A percentile compares a stretch with the other conserved stretches of the same genome.
These are phyloP conservation scores for Naegleria fowleri DNA, from an alignment of 208 protist genomes.

Conservation along the genomic window DNA sequence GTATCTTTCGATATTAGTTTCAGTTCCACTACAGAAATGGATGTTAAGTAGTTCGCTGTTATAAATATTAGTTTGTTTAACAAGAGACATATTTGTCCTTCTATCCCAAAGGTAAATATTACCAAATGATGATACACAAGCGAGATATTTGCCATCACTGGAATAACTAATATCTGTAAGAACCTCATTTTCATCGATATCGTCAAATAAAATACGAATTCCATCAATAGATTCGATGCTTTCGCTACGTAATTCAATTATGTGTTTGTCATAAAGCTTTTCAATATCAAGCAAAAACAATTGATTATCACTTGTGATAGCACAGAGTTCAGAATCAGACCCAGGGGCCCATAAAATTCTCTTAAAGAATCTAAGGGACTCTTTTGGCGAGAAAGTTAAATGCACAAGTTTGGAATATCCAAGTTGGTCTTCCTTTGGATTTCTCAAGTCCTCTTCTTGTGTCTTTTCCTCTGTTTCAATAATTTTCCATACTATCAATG, in stretches of 20 bases:
- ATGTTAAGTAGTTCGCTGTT: neutral
- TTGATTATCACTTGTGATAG: neutral
- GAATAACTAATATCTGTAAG: neutral
- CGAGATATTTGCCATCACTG: neutral
- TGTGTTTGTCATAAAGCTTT: neutral
- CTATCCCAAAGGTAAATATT: constrained; percentile 4
- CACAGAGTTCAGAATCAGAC: neutral
- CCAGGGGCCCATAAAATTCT: neutral
- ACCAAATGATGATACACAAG: neutral
- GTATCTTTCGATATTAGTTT: neutral
- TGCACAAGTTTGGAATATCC: neutral
- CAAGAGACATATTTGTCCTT: neutral
- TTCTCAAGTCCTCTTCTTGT: neutral
- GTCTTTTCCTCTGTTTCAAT: neutral
- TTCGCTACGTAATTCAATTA: neutral
- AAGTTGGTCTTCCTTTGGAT: neutral
- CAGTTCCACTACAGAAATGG: neutral
- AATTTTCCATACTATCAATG: neutral
- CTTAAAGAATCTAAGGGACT: neutral
- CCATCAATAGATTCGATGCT: neutral
- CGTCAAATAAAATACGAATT: neutral
- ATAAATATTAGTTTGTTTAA: neutral
- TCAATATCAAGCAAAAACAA: neutral
- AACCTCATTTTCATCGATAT: neutral
- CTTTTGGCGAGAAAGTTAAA: neutral